Conservation (phyloP, 1,139 yeast species). For the Candida sp. region DNA sequence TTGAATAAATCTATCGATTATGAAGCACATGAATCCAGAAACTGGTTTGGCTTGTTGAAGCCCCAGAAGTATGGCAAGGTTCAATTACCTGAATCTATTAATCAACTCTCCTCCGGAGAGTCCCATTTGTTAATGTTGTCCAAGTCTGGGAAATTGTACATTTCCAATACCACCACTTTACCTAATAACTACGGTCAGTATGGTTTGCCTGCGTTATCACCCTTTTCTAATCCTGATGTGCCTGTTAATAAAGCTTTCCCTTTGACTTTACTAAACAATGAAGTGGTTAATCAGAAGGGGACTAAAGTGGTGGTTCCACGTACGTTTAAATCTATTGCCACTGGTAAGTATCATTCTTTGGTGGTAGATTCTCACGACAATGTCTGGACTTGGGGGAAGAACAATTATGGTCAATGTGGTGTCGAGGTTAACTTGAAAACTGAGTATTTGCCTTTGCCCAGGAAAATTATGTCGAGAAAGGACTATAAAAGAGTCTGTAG, state of each 20-base stretch:
- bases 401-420: conserved; percentile 83
- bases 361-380: conserved; percentile 61
- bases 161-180: conserved; percentile 53
- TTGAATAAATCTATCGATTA: conserved; percentile 13
- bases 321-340: conserved; percentile 55
- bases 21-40: conserved; percentile 15
- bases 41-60: conserved; percentile 20
- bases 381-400: conserved; percentile 83
- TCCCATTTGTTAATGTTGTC: conserved; percentile 66
- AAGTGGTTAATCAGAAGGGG: conserved; percentile 19
- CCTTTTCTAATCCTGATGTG: conserved; percentile 31
- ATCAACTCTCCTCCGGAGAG: conserved; percentile 56
- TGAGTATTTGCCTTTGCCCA: conserved; percentile 70
- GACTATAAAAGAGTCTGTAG: conserved; percentile 18
- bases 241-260: conserved; percentile 30
- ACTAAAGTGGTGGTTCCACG: conserved; percentile 32
- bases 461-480: conserved; percentile 33
- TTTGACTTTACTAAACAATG: conserved; percentile 34
- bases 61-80: conserved; percentile 12
- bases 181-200: conserved; percentile 66
- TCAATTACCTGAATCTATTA: conserved; percentile 43
- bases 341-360: conserved; percentile 72
- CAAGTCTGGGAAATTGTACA: conserved; percentile 59
- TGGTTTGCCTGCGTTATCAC: conserved; percentile 74
- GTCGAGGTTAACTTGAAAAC: conserved; percentile 61